Base-by-base conservation (phyloP, 257 asterid genomes). In the Ophiorrhiza pumila region DNA sequence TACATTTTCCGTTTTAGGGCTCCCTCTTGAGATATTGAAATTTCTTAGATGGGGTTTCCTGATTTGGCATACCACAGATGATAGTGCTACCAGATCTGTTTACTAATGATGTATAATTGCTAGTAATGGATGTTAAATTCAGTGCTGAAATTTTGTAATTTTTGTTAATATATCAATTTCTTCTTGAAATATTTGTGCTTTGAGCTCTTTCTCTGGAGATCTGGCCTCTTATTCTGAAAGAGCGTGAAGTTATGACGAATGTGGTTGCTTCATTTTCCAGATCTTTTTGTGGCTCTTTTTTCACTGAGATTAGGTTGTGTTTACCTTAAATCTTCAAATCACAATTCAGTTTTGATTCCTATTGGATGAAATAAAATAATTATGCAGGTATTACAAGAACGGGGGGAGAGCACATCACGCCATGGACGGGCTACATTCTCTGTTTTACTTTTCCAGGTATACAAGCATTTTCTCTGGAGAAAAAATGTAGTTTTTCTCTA, bases 381-480 rank as follows among this genome's bases (percentile, higher is more conserved):
- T 17, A 39, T 82, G 85, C 84, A 95, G 99, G 99, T 95, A 68
- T 85, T 95, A 83, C 99, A 95, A 80, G 99, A 95, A 76, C 91
- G 99, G 46, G 98, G 99, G 78, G 99, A 95, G 87, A 95, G 99
- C 89, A 92, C 99, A 74, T 95, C 98, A 71, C 99, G 99, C 67
- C 99, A 95, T 53, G 98, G 99, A 75, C 95, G 99, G 74, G 96
- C 99, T 67, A 87, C 99, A 68, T 95, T 95, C 80, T 95, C 99
- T 43, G 98, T 95, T 71, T 85, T 95, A 77, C 97, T 95, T 72
- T 95, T 95, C 81, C 99, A 95, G 98, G 99, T 95, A 85, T 72
- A 67, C 69, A 49, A 22, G 31, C 34, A 35, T 22, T 56, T 32
- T 31, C 32, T 55, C 52, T 59, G 29, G 25, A 37, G 22, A 22